A percentile compares a stretch with the other conserved stretches of the same genome.
phyloP scores from a whole-genome alignment of 805 yeast species.

The Candida montana region DNA sequence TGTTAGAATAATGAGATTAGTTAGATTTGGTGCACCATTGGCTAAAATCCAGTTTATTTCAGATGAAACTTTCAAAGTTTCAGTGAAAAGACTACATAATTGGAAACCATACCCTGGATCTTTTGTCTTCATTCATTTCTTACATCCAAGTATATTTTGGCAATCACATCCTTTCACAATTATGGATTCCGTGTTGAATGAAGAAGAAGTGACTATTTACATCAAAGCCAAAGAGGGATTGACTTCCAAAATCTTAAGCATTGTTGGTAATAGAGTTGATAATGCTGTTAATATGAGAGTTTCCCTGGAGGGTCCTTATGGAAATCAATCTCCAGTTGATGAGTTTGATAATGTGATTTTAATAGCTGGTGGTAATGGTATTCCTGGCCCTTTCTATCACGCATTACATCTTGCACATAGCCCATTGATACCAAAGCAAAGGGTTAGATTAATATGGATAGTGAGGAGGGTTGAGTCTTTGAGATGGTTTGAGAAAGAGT shows the following conservation, averaged over 20 bases:
- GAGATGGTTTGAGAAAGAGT: conserved; percentile 37
- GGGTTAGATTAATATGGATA: conserved; percentile 56
- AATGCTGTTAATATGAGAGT: conserved; percentile 26
- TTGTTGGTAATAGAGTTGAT: conserved; percentile 17
- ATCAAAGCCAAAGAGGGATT: conserved; percentile 55
- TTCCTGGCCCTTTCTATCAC: conserved; percentile 46
- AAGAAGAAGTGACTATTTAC: conserved; percentile 35
- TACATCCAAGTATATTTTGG: conserved; percentile 49
- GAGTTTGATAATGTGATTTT: conserved; percentile 34
- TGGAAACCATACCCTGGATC: conserved; percentile 47
- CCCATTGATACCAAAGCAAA: conserved; percentile 24
- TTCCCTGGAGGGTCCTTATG: conserved; percentile 61
- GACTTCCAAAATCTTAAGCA: conserved; percentile 34
- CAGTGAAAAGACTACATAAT: conserved; percentile 34
- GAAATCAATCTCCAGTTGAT: conserved; percentile 35
- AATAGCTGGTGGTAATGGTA: conserved; percentile 50
- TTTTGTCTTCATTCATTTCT: conserved; percentile 52
- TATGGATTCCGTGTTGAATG: conserved; percentile 34
- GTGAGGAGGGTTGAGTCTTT: conserved; percentile 48
- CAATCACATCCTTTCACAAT: conserved; percentile 74
- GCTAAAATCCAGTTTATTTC: conserved; percentile 22
- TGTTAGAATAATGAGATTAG: conserved; percentile 36
- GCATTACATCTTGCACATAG: conserved; percentile 26
- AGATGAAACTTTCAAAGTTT: conserved; percentile 44
- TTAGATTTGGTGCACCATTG: conserved; percentile 17